A percentile compares a stretch with the other conserved stretches of the same genome.
phyloP scores from a whole-genome alignment of 2,329 filamentous ascomycete species.

The Lanzia echinophila region DNA sequence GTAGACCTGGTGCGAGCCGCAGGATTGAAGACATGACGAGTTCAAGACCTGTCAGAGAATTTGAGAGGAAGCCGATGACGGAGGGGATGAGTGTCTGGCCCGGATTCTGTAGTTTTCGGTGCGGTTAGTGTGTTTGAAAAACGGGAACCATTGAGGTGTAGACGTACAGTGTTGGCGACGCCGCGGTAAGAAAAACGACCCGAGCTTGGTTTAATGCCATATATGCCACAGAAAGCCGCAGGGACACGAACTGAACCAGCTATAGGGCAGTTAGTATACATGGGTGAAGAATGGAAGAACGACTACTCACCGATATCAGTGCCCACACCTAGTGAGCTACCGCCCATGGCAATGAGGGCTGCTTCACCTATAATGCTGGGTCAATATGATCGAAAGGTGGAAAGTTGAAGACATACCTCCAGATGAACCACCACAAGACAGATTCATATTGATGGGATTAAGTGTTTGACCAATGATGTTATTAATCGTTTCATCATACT shows the following conservation, averaged over 20 bases:
- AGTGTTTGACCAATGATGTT: slow-evolving; percentile 37
- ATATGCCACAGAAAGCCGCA: slow-evolving; percentile 29
- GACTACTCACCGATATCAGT: slow-evolving; percentile 21
- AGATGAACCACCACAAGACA: slow-evolving; percentile 54
- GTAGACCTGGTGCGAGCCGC: background rate
- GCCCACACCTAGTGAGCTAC: slow-evolving; percentile 20
- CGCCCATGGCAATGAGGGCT: slow-evolving; percentile 19
- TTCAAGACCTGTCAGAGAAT: slow-evolving; percentile 44
- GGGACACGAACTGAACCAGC: slow-evolving; percentile 27
- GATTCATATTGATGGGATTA: slow-evolving; percentile 49
- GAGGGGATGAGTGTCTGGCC: slow-evolving; percentile 56
- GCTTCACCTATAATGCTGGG: slow-evolving; percentile 16
- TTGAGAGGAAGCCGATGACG: slow-evolving; percentile 54
- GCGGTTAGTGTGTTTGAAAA: background rate
- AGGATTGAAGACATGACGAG: slow-evolving; percentile 34
- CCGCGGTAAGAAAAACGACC: slow-evolving; percentile 40
- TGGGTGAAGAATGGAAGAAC: background rate
- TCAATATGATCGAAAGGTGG: background rate
- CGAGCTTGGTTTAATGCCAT: slow-evolving; percentile 30
- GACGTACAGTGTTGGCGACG: slow-evolving; percentile 47
- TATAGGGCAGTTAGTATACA: background rate
- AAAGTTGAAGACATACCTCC: slow-evolving; percentile 36
- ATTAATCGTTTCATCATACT: slow-evolving; percentile 34
- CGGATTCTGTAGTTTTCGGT: slow-evolving; percentile 3
- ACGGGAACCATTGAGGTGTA: background rate